Percentiles rank a stretch among this genome's conserved stretches.
These are phyloP conservation scores for Nothophaeocryptopus gaeumannii DNA, from an alignment of 2,329 filamentous ascomycete species.

Conservation along the genomic window DNA sequence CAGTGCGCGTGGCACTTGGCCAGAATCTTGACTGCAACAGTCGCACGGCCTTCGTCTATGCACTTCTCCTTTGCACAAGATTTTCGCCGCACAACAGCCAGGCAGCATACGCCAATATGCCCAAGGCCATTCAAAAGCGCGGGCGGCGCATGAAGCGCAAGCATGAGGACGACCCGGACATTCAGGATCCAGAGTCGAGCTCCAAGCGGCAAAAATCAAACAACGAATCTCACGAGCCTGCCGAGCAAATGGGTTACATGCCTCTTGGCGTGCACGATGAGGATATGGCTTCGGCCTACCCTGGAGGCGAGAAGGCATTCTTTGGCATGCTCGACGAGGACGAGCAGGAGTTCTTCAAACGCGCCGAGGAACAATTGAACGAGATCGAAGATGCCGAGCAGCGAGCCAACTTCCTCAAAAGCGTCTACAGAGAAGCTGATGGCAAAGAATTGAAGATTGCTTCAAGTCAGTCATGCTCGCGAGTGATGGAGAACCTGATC, in stretches of 20 bases:
- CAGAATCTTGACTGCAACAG: neutral
- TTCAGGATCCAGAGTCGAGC: constrained; percentile 37
- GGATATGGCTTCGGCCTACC: constrained; percentile 29
- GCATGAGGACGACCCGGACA: constrained; percentile 44
- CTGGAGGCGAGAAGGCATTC: constrained; percentile 66
- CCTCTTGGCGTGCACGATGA: constrained; percentile 25
- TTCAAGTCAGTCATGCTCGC: constrained; percentile 91
- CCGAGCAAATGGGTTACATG: constrained; percentile 30
- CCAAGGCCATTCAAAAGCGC: constrained; percentile 58
- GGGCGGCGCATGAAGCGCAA: constrained; percentile 56
- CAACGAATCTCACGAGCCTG: constrained; percentile 32
- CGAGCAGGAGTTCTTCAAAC: constrained; percentile 93
- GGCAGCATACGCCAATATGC: constrained; percentile 44
- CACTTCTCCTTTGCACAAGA: neutral
- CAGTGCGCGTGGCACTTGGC: neutral
- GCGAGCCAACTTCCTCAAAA: constrained; percentile 59
- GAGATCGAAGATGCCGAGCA: constrained; percentile 74
- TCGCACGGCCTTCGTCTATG: neutral
- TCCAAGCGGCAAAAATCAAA: constrained; percentile 40
- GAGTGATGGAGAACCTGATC: constrained; percentile 88
- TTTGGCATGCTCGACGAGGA: constrained; percentile 90
- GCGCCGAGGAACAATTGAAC: constrained; percentile 73
- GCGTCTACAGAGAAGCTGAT: constrained; percentile 79
- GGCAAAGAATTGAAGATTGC: constrained; percentile 96
- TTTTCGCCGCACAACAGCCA: constrained; percentile 7